A percentile compares a stretch with the other conserved stretches of the same genome.
Conservation (phyloP, 2,329 filamentous ascomycete genomes). For the Diaporthe citri region DNA sequence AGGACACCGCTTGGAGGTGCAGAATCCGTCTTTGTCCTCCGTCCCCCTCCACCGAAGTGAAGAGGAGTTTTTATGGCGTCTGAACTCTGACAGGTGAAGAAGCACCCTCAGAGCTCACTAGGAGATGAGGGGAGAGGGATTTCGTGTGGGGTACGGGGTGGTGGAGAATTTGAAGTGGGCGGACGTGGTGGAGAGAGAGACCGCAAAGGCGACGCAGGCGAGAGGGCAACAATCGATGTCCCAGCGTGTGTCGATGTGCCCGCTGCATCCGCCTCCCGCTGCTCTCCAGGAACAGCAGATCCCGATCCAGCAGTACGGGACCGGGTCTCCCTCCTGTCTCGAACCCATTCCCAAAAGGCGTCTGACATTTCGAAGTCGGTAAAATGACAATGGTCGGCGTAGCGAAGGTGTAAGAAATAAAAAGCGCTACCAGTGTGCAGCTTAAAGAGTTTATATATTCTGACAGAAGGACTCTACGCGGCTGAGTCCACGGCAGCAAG, state of each 20-base stretch:
- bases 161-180: constrained; percentile 16
- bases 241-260: constrained; percentile 19
- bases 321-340: constrained; percentile 3
- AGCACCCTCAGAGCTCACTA: constrained; percentile 23
- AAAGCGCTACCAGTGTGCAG: no score
- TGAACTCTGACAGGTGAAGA: constrained; percentile 26
- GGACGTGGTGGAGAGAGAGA: constrained; percentile 17
- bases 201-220: constrained; percentile 26
- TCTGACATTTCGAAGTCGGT: constrained; percentile 35
- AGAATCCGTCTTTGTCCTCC: constrained; percentile 36
- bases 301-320: constrained; percentile 30
- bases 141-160: constrained; percentile 25
- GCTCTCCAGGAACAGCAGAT: constrained; percentile 23
- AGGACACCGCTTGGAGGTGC: constrained; percentile 36
- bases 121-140: constrained; percentile 30
- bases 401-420: no score
- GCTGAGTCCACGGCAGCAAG: constrained; percentile 37
- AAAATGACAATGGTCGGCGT: constrained; percentile 16
- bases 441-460: no score
- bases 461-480: constrained; percentile 22
- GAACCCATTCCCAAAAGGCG: constrained; percentile 34
- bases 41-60: constrained; percentile 5
- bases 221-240: constrained; percentile 30
- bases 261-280: constrained; percentile 27
- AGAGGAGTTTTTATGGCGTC: constrained; percentile 29